Conservation (phyloP, 805 yeast genomes). For the Starmera pachycereana region DNA sequence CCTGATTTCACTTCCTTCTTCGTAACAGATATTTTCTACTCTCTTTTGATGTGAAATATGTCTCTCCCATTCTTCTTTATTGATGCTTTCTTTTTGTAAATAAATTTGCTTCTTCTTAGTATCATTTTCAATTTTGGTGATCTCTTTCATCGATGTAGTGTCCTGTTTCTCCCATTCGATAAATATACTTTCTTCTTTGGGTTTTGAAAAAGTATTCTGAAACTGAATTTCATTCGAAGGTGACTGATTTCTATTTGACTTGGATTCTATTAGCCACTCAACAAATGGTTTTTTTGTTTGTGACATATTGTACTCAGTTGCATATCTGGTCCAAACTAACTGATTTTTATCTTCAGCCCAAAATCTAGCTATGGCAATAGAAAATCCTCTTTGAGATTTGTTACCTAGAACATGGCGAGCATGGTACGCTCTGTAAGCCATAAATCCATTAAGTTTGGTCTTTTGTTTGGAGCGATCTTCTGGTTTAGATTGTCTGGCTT, state of each 20-base stretch:
- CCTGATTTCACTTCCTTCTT: not conserved
- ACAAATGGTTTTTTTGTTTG: constrained; percentile 4
- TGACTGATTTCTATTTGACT: no score
- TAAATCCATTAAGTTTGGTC: constrained; percentile 14
- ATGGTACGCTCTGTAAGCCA: constrained; percentile 22
- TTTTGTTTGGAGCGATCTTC: not conserved
- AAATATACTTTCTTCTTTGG: no score
- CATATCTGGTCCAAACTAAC: constrained; percentile 22
- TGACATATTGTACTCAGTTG: constrained; percentile 19
- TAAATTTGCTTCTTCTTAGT: no score
- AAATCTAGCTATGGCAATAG: constrained; percentile 16
- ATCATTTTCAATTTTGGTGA: no score
- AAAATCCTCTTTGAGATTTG: constrained; percentile 17
- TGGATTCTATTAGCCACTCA: constrained; percentile 8
- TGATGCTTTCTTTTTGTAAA: not conserved
- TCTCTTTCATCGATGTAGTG: no score
- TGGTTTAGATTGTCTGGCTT: no score
- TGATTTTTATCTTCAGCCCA: constrained; percentile 21
- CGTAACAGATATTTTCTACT: not conserved
- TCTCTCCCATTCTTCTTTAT: not conserved
- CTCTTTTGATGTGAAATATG: not conserved
- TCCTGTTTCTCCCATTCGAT: no score
- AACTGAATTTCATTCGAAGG: no score
- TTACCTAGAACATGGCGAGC: constrained; percentile 12
- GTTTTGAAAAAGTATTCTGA: no score